These are phyloP conservation scores for Penicillium egyptiacum DNA, from an alignment of 495 filamentous ascomycete species.

Conservation along the genomic window DNA sequence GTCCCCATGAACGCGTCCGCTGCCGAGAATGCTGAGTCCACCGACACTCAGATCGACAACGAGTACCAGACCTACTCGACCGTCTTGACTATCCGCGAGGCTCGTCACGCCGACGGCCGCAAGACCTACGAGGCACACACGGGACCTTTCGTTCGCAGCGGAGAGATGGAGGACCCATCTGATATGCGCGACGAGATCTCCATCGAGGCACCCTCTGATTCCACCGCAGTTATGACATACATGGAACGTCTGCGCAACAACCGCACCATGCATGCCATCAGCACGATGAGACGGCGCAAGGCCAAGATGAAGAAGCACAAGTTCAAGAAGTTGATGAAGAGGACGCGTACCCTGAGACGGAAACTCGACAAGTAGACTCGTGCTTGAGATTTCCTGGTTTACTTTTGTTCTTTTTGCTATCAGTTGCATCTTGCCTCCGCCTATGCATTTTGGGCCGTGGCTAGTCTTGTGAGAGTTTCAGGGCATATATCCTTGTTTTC, in stretches of 20 bases:
- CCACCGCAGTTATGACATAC: conserved; percentile 37
- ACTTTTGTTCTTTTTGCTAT: conserved; percentile 15
- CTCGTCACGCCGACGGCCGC: conserved; percentile 65
- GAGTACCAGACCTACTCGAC: conserved; percentile 68
- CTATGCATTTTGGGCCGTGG: conserved; percentile 29
- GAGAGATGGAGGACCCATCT: conserved; percentile 38
- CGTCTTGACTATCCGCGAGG: conserved; percentile 79
- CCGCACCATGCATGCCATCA: conserved; percentile 62
- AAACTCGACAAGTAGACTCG: conserved; percentile 66
- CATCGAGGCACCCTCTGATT: conserved; percentile 36
- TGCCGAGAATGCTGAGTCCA: conserved; percentile 23
- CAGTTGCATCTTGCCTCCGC: conserved; percentile 31
- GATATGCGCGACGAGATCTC: conserved; percentile 28
- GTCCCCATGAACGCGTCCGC: conserved; percentile 46
- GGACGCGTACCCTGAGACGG: conserved; percentile 84
- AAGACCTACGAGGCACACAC: conserved; percentile 57
- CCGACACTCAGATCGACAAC: conserved; percentile 21
- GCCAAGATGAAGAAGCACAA: conserved; percentile 99
- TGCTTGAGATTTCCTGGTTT: conserved; percentile 11
- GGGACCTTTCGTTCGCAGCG: conserved; percentile 40
- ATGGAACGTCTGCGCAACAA: conserved; percentile 43
- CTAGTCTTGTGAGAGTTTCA: conserved; percentile 26
- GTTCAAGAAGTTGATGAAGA: conserved; percentile 97
- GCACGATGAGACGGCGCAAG: conserved; percentile 82
- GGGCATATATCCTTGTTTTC: conserved; percentile 27